These are phyloP conservation scores for Sphaerobolus stellatus DNA, from an alignment of 1,284 basidiomycete species.

Conservation along the genomic window DNA sequence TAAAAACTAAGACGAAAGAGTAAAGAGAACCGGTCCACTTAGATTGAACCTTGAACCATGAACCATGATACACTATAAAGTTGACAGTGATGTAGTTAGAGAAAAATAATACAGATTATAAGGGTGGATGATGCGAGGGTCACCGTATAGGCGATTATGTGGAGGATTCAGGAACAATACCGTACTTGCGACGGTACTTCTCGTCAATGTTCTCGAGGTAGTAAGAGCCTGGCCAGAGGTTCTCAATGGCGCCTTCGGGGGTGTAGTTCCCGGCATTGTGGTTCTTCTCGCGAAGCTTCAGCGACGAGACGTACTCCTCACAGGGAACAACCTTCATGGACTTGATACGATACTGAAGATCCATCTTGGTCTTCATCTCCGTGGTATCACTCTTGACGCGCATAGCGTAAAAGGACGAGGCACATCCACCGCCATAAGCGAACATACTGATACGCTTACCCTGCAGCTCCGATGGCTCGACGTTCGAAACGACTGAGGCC, in stretches of 20 bases:
- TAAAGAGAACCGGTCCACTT: no score
- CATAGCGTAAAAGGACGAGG: slow-evolving; percentile 87
- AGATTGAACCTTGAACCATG: no score
- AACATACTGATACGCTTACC: slow-evolving; percentile 90
- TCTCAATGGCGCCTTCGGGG: slow-evolving; percentile 85
- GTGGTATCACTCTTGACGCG: slow-evolving; percentile 84
- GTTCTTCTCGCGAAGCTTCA: slow-evolving; percentile 91
- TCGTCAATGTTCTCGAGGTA: slow-evolving; percentile 92
- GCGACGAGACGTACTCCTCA: slow-evolving; percentile 78
- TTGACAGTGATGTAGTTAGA: no score
- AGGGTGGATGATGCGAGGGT: no score
- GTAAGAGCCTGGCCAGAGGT: slow-evolving; percentile 93
- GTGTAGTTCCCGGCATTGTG: slow-evolving; percentile 89
- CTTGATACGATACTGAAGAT: slow-evolving; percentile 75
- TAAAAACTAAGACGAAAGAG: no score
- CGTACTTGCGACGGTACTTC: slow-evolving; percentile 92
- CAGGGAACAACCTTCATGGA: slow-evolving; percentile 91
- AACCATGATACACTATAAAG: no score
- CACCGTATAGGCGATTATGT: no score
- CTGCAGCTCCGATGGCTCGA: slow-evolving; percentile 63
- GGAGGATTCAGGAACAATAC: slow-evolving; percentile 17
- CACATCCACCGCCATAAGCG: slow-evolving; percentile 92
- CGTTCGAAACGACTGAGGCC: slow-evolving; percentile 74
- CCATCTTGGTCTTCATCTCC: slow-evolving; percentile 77
- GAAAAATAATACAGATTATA: no score